Evolutionary conservation across 345 rosid genomes (phyloP), one percentile per base, ranked within the genome.

Genomic region (Boechera divaricarpa): DNA sequence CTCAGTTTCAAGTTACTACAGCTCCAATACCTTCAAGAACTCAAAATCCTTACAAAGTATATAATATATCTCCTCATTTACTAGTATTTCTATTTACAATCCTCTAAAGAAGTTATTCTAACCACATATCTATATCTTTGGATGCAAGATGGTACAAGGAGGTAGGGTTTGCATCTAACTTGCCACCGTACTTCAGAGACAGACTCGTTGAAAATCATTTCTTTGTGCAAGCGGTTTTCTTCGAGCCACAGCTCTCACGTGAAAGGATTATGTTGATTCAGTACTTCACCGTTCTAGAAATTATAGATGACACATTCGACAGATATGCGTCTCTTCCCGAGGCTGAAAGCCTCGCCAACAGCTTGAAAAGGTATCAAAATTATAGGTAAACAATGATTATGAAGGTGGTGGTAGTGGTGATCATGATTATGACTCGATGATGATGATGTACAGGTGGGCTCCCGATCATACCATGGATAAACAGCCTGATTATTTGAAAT

Each of bases 301-400:
- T 76, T 61, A 0, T 21, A 4, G 80, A 76, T 47, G 80, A 69
- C 31, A 69, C 80, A 31, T 69, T 42, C 2, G 80, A 76, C 29
- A 42, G 80, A 61, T 76, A 76, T 76, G 80, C 63, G 0, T 61
- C 70, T 53, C 53, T 76, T 16, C 7, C 36, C 33, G 80, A 76
- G 24, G 64, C 63, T 41, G 48, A 21, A 42, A 21, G 51, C 63
- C 63, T 76, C 3, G 39, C 39, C 6, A 62, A 69, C 1, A 49
- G 49, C 44, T 8, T 76, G 4, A 48, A 61, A 69, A 61, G 80
- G 74, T 76, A 42, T 21, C 24, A 21, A 21, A 21, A 21, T 21
- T 21, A 21, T 21, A 21, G 24, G 24, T 21, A 21, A 21, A 21
- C 0, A 21, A 21, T 21, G 24, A 21, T 21, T 21, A 21, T 21